Conservation (phyloP, 2,329 filamentous ascomycete genomes). For the Passalora sequoiae region DNA sequence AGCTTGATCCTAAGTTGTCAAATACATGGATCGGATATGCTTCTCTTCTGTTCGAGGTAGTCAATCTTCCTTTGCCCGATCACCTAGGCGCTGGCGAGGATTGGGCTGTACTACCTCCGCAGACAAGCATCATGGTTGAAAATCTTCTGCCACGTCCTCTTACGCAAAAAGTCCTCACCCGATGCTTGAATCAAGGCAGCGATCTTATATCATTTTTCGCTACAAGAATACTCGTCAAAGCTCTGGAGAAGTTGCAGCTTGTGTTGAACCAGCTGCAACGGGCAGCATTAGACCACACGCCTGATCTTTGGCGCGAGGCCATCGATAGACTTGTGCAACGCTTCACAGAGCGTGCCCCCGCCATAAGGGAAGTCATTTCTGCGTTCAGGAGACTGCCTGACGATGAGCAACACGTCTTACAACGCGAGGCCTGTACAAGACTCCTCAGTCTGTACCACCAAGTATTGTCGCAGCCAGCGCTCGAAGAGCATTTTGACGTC, state of each 20-base stretch:
- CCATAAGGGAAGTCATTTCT: slow-evolving; percentile 73
- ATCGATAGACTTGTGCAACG: slow-evolving; percentile 62
- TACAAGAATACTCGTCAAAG: slow-evolving; percentile 69
- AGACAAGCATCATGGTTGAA: slow-evolving; percentile 72
- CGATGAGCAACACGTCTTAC: slow-evolving; percentile 59
- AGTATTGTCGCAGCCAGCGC: slow-evolving; percentile 68
- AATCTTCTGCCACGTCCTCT: slow-evolving; percentile 80
- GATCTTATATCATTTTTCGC: slow-evolving; percentile 80
- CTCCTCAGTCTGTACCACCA: slow-evolving; percentile 82
- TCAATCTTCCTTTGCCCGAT: slow-evolving; percentile 67
- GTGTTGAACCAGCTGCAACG: slow-evolving; percentile 57
- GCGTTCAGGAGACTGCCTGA: slow-evolving; percentile 65
- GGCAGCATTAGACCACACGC: slow-evolving; percentile 32
- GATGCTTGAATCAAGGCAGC: slow-evolving; percentile 72
- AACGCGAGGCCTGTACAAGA: slow-evolving; percentile 72
- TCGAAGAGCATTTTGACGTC: slow-evolving; percentile 83
- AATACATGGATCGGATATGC: slow-evolving; percentile 94
- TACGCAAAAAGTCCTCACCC: slow-evolving; percentile 70
- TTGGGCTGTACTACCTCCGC: slow-evolving; percentile 66
- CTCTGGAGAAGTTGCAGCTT: slow-evolving; percentile 69
- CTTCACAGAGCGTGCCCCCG: slow-evolving; percentile 72
- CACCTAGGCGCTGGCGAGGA: slow-evolving; percentile 58
- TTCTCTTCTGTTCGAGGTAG: slow-evolving; percentile 75
- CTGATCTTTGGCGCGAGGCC: slow-evolving; percentile 64
- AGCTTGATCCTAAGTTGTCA: slow-evolving; percentile 85